Percentiles rank a stretch among this genome's conserved stretches.
These are phyloP conservation scores for Russula compacta DNA, from an alignment of 768 basidiomycete species.

Conservation along the genomic window DNA sequence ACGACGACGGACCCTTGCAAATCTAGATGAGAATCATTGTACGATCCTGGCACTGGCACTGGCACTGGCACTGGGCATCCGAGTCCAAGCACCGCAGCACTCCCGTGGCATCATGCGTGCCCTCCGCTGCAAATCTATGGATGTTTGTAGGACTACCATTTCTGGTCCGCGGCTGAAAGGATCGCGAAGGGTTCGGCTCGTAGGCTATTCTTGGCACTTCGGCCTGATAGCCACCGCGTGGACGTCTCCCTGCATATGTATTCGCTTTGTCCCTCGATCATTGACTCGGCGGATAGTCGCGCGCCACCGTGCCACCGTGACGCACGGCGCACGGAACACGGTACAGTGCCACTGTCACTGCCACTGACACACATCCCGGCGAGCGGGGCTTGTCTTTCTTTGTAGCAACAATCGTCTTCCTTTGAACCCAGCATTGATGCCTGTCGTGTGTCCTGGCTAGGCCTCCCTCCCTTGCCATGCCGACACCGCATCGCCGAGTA, in stretches of 20 bases:
- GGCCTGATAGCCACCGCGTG: neutral
- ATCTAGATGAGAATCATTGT: neutral
- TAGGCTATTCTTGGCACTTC: neutral
- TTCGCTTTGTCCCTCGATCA: slow-evolving; percentile 6
- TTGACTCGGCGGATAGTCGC: neutral
- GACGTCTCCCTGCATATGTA: neutral
- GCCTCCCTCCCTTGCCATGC: neutral
- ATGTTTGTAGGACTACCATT: neutral
- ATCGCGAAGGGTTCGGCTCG: neutral
- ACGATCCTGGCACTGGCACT: neutral
- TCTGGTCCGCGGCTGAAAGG: slow-evolving; percentile 10
- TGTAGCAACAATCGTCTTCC: slow-evolving; percentile 1
- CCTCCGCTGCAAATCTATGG: neutral
- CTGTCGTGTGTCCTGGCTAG: neutral
- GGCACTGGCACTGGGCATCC: neutral
- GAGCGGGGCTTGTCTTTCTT: neutral
- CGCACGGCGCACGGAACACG: neutral
- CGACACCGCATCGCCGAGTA: slow-evolving; percentile 1
- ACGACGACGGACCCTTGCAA: neutral
- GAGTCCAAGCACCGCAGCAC: neutral
- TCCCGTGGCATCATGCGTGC: neutral
- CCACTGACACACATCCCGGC: neutral
- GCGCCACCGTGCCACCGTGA: neutral
- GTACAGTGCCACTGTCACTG: neutral
- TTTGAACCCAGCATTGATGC: slow-evolving; percentile 4